Base-by-base conservation (phyloP, 1,284 basidiomycete species). In the Moesziomyces antarcticus region DNA sequence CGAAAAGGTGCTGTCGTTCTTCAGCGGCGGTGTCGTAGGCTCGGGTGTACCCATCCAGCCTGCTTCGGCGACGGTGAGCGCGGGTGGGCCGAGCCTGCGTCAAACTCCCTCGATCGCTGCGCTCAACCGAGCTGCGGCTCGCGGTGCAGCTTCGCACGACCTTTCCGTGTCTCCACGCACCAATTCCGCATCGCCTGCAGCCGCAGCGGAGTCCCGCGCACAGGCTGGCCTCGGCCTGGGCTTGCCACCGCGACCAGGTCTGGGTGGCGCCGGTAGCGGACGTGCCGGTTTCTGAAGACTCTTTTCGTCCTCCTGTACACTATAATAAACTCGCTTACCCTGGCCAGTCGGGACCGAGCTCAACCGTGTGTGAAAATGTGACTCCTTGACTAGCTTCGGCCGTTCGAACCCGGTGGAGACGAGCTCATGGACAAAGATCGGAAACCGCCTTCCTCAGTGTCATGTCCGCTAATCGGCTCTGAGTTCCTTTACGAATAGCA, bases 101-200 rank as follows among this genome's bases (percentile, higher is more conserved):
- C 70, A 67, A n/a, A 63, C 70, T 1, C 60, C 70, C 11, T 73
- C 70, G 1, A 67, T 73, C 13, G 64, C 70, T 5, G 70, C 64
- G 1, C 58, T 73, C 18, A 67, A 64, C 60, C 63, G 60, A 46
- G 70, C 70, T 3, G 56, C 63, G n/a, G 64, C 70, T 24, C 70
- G 70, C 10, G 70, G 59, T 5, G 56, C 70, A 1, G 45, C 53
- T 9, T 70, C 67, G 18, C 60, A 59, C 11, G 61, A 63, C 21
- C 50, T 59, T 10, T 69, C 66, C 21, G 59, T 57, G n/a, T 69
- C 66, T 5, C 66, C 66, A 30, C 51, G 60, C 2, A 51, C 43
- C 24, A 24, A 40, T 2, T 3, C 55, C 8, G 16, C 35, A 3
- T 16, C 40, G 3, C 35, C 11, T 10, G 5, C 50, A 24, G 1